A percentile compares a stretch with the other conserved stretches of the same genome.
phyloP scores from a whole-genome alignment of 257 asterid genomes.

The Capsicum baccatum region DNA sequence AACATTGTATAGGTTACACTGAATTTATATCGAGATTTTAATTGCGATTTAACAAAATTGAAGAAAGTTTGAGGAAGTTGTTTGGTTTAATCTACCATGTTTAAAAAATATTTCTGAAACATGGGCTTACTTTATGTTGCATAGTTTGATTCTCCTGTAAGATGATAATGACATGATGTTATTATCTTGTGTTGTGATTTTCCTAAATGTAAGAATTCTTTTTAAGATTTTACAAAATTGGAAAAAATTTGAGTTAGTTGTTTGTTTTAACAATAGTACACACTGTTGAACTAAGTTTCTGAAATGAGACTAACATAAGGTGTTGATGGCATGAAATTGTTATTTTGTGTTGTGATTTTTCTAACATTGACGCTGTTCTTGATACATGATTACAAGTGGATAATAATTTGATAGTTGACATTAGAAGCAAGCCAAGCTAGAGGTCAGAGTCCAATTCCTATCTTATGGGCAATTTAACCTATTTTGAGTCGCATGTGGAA shows the following conservation, averaged over 20 bases:
- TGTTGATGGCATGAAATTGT: background rate
- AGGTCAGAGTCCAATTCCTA: background rate
- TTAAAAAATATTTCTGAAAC: background rate
- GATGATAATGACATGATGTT: background rate
- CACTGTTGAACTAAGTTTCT: background rate
- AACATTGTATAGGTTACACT: too few species aligned
- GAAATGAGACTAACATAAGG: background rate
- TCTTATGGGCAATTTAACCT: slow-evolving; percentile 22
- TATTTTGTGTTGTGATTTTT: background rate
- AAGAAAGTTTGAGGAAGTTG: background rate
- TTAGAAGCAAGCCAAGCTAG: background rate
- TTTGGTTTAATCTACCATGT: background rate
- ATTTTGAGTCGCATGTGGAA: background rate
- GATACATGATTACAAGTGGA: background rate
- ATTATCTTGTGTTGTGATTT: background rate
- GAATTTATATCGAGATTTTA: too few species aligned
- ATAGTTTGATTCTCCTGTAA: background rate
- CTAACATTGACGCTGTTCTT: background rate
- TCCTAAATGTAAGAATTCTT: background rate
- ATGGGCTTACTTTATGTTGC: background rate
- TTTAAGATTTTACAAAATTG: background rate
- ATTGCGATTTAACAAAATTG: background rate
- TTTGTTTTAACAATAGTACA: background rate
- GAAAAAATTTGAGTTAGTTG: background rate
- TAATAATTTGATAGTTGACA: background rate